phyloP scores from a whole-genome alignment of 139 green algal genomes.

The Marvania coccoides region DNA sequence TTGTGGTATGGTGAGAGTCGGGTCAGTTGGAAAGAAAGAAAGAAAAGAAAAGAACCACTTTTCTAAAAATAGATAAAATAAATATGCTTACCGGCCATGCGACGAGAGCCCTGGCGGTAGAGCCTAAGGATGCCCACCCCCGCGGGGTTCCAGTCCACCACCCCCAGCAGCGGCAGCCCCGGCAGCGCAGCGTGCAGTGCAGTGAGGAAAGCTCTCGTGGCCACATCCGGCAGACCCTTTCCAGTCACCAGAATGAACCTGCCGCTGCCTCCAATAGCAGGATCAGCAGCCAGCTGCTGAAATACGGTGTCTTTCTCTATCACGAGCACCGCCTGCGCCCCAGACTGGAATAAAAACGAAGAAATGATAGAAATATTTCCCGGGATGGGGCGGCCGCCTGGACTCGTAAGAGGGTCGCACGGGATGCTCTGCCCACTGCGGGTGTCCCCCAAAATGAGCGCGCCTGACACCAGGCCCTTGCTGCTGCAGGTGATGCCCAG shows the following conservation, averaged over 20 bases:
- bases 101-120: slow-evolving; percentile 63
- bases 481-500: slow-evolving; percentile 55
- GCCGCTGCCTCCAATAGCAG: slow-evolving; percentile 33
- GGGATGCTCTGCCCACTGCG: no score
- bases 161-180: slow-evolving; percentile 15
- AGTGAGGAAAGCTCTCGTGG: slow-evolving; percentile 52
- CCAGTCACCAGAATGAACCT: slow-evolving; percentile 64
- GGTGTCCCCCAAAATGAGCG: slow-evolving; percentile 30
- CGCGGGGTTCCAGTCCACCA: slow-evolving; percentile 89
- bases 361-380: slow-evolving; percentile 44
- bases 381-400: slow-evolving; percentile 31
- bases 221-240: slow-evolving; percentile 77
- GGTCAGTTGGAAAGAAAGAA: no score
- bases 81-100: no score
- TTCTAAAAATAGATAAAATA: no score
- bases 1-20: no score
- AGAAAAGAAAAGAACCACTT: no score
- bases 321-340: slow-evolving; percentile 46
- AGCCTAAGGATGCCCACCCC: slow-evolving; percentile 39
- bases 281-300: slow-evolving; percentile 16
- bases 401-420: no score
- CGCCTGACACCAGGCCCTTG: slow-evolving; percentile 55
- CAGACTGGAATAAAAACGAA: slow-evolving; percentile 28
- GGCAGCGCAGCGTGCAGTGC: slow-evolving; percentile 35
- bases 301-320: slow-evolving; percentile 84